These are phyloP conservation scores for Fragosphaeria purpurea DNA, from an alignment of 2,329 filamentous ascomycete genomes.

Conservation along the genomic window DNA sequence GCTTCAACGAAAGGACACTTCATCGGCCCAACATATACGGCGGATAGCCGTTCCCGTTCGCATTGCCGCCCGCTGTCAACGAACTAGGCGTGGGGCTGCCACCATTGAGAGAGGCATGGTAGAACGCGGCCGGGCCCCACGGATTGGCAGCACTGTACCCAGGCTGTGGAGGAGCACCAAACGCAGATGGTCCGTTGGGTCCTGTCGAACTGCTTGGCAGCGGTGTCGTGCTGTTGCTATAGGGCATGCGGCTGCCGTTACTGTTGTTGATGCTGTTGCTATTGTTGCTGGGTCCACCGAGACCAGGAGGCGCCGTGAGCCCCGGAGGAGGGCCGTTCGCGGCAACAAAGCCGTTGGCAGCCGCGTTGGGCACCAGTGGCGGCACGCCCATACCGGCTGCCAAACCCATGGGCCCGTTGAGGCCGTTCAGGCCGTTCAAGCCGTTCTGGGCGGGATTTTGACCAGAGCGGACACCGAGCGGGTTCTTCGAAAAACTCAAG, in stretches of 20 bases:
- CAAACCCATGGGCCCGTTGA: slow-evolving; percentile 15
- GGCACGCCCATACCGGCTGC: slow-evolving; percentile 49
- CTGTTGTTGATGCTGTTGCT: too few relatives aligned
- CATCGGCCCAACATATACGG: slow-evolving; percentile 20
- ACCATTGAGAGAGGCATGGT: neutral
- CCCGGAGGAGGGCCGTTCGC: slow-evolving; percentile 74
- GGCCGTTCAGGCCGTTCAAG: slow-evolving; percentile 23
- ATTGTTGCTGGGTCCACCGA: slow-evolving; percentile 26
- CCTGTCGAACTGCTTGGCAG: neutral
- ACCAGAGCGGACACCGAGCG: slow-evolving; percentile 77
- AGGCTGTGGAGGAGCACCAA: slow-evolving; percentile 6
- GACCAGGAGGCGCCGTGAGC: slow-evolving; percentile 62
- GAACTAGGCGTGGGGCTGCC: slow-evolving; percentile 5
- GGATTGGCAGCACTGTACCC: slow-evolving; percentile 4
- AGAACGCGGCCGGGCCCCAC: neutral
- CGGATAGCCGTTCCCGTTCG: slow-evolving; percentile 11
- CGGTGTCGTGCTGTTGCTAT: neutral
- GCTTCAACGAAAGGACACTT: too few relatives aligned
- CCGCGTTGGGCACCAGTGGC: slow-evolving; percentile 17
- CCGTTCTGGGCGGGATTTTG: slow-evolving; percentile 43
- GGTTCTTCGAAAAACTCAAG: slow-evolving; percentile 95
- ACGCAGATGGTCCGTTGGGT: slow-evolving; percentile 6
- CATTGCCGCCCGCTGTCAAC: slow-evolving; percentile 1
- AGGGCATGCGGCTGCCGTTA: slow-evolving; percentile 14
- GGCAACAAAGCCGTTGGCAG: slow-evolving; percentile 52